These are phyloP conservation scores for Camellia japonica DNA, from an alignment of 148 eudicot genomes.

Conservation along the genomic window DNA sequence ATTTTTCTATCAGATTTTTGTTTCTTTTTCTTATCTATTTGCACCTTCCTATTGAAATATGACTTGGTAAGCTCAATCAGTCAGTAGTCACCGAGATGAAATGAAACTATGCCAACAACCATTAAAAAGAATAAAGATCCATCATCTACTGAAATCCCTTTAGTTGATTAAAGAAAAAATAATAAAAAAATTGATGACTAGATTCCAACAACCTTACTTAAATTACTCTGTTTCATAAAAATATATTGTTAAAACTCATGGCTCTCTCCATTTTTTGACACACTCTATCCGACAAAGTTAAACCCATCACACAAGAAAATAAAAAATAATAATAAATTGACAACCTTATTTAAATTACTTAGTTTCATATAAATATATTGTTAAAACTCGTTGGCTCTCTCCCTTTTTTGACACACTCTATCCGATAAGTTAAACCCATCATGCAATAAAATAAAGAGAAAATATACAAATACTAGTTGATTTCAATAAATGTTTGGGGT, in stretches of 20 bases:
- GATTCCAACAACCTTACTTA: not conserved
- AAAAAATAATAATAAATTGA: not conserved
- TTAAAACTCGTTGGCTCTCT: not conserved
- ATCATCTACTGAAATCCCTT: not conserved
- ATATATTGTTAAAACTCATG: not conserved
- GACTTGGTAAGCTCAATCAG: not conserved
- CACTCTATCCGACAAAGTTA: not conserved
- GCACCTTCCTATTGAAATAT: not conserved
- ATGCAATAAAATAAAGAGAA: not conserved
- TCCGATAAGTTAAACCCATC: not conserved
- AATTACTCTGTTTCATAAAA: not conserved
- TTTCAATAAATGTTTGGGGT: not conserved
- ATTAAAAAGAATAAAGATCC: not conserved
- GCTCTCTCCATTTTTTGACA: not conserved
- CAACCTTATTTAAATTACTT: not conserved
- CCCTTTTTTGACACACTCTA: not conserved
- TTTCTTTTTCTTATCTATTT: not conserved
- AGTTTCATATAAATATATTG: not conserved
- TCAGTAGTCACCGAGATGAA: not conserved
- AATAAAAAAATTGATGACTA: not conserved
- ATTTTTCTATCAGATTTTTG: not conserved
- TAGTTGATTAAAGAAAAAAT: not conserved
- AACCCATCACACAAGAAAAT: not conserved
- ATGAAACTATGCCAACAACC: not conserved
- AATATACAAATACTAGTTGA: not conserved